Evolutionary conservation across 2,329 filamentous ascomycete species (phyloP).

Genomic region (Calonectria honghensis): DNA sequence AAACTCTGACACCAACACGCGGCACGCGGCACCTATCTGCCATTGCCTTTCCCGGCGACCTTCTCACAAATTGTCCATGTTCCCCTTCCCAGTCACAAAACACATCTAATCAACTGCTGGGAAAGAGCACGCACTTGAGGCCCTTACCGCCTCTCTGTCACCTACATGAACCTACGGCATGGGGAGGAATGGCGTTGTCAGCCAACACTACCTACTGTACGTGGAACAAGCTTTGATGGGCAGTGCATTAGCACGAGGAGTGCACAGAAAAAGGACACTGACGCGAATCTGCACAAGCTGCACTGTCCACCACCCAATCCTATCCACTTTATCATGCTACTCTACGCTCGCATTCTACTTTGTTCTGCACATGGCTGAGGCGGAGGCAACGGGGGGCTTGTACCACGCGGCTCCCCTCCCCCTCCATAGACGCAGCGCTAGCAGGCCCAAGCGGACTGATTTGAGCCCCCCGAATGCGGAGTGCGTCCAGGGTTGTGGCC

Average conservation of each 20-base stretch:
- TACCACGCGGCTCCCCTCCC: conserved; percentile 17
- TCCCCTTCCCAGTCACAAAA: neutral
- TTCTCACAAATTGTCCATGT: neutral
- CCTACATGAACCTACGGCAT: neutral
- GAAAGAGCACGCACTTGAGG: neutral
- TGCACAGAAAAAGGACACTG: neutral
- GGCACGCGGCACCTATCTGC: neutral
- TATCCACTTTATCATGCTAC: neutral
- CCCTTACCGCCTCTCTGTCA: conserved; percentile 20
- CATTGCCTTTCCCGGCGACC: neutral
- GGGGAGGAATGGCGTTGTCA: conserved; percentile 9
- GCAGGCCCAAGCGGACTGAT: conserved; percentile 1
- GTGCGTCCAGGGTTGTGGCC: conserved; percentile 24
- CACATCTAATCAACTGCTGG: neutral
- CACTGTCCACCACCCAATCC: neutral
- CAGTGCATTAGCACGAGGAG: conserved; percentile 6
- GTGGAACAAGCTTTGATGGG: conserved; percentile 7
- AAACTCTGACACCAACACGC: conserved; percentile 7
- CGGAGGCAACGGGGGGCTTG: conserved; percentile 29
- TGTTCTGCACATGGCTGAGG: conserved; percentile 17
- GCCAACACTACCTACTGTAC: conserved; percentile 17
- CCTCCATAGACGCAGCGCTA: conserved; percentile 28
- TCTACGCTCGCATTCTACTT: neutral
- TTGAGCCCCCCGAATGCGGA: conserved; percentile 33
- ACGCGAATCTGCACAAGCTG: neutral